Base-by-base conservation (phyloP, 192 early-diverging fungal species). In the Entomortierella beljakovae region DNA sequence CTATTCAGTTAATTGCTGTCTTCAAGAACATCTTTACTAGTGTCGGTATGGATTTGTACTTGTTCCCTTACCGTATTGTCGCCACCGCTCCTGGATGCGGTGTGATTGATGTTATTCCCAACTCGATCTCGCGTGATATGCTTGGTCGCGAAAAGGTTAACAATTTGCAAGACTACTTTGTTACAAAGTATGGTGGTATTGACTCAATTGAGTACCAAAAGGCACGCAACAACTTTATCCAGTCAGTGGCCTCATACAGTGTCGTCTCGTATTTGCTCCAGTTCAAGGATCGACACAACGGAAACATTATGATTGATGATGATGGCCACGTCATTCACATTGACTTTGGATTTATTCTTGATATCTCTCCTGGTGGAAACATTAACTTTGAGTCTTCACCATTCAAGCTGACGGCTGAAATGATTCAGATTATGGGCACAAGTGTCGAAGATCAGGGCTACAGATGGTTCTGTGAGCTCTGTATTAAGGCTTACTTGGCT, bases 201-300 rank as follows among this genome's bases (percentile, higher is more conserved):
- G 94, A 99, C 61, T 93, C 95, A 26, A 90, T 97, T 35, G 82
- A 86, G 42, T 99, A 95, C 80, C 93, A 95, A 68, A 92, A 88
- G 49, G 82, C 80, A 4, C 93, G 95, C 43, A 92, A 87, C 70
- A 95, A 95, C 81, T 99, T 99, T 90, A 93, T 99, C 35, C 93
- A 95, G 76, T 94, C 92, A 63, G 88, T 95, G 23, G 98, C 98
- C 2, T 94, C 97, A 5, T 99, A 99, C 82, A 97, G 95, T 28
- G 88, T 99, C 26, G 90, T 99, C 16, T 88, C 96, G 56, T 99
- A 94, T 81, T 50, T 99, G 62, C 85, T 99, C 28, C 97, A 99
- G 80, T 95, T 99, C 84, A 99, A 99, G 82, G 98, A 99, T 86
- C 88, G 98, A 26, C 97, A 99, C 81, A 99, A 99, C 83, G 97